Percentiles rank a stretch among this genome's conserved stretches.
These are phyloP conservation scores for Pleurotus tuber-regium DNA, from an alignment of 768 basidiomycete species.

Conservation along the genomic window DNA sequence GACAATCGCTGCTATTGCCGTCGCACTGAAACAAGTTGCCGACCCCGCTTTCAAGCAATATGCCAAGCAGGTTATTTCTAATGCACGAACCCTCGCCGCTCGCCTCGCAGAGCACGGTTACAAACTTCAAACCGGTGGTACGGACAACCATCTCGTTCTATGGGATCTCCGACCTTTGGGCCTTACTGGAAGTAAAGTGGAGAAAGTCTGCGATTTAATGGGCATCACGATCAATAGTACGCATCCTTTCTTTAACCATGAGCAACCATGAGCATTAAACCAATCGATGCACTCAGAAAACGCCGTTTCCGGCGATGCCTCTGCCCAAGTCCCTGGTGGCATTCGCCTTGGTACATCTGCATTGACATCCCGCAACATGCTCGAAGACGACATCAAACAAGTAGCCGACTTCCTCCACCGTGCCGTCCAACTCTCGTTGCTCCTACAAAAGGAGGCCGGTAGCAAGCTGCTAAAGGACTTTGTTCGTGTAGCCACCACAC, in stretches of 20 bases:
- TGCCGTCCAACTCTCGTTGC: constrained; percentile 84
- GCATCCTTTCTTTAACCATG: constrained; percentile 23
- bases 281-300: constrained; percentile 70
- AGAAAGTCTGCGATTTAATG: constrained; percentile 96
- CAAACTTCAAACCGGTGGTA: constrained; percentile 95
- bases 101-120: constrained; percentile 79
- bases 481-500: constrained; percentile 70
- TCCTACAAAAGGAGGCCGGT: constrained; percentile 93
- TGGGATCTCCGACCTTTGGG: constrained; percentile 97
- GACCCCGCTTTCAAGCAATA: constrained; percentile 89
- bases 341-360: constrained; percentile 96
- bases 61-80: constrained; percentile 91
- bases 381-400: constrained; percentile 78
- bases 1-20: constrained; percentile 96
- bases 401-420: constrained; percentile 94
- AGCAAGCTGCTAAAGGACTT: constrained; percentile 96
- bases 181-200: constrained; percentile 96
- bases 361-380: constrained; percentile 92
- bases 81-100: constrained; percentile 75
- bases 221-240: constrained; percentile 95
- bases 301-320: constrained; percentile 94
- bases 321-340: constrained; percentile 94
- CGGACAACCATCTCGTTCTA: constrained; percentile 96
- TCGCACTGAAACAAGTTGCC: constrained; percentile 86
- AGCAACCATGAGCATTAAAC: too few species aligned